Evolutionary conservation across 768 basidiomycete genomes (phyloP), one percentile per base, ranked within the genome.

Genomic region (Pleurotus salmoneostramineus): DNA sequence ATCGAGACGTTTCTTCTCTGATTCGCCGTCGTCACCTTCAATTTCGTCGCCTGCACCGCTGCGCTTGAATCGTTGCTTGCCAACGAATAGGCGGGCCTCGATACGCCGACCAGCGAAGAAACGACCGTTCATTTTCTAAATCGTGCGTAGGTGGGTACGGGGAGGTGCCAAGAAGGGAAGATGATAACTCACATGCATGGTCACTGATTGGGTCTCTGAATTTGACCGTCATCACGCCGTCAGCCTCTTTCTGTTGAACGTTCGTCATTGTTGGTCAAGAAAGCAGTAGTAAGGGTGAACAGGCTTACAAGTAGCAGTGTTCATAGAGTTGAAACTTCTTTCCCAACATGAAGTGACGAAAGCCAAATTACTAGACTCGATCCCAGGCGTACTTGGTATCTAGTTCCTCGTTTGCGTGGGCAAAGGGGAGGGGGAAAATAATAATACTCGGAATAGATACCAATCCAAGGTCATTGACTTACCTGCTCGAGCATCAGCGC

Each of bases 201-300:
- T 97, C 97, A 58, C 93, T 85, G n/a, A 96, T 64, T 11, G 91
- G 82, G 65, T 98, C 95, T 57, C 86, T 86, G 77, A 98, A 99
- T 64, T 98, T 97, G 61, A 98, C 87, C 0, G 95, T 95, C 85
- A 98, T 98, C 61, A 98, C 73, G 3, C 97, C 96, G 37, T 96
- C 93, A 35, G 84, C 73, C 70, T 99, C 97, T 78, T 88, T 85
- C 95, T 99, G 40, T 21, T 8, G n/a, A n/a, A n/a, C n/a, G n/a
- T n/a, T n/a, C n/a, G n/a, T 6, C 44, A 52, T 57, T 5, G 10
- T 17, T 46, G n/a, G 15, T 32, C 44, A 21, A 14, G 1, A 48
- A 54, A 33, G 15, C 11, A 7, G 10, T 17, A 6, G 12, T 14
- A n/a, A 14, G 37, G 56, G 55, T 14, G 46, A 1, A 7, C 27